Evolutionary conservation across 2,329 filamentous ascomycete genomes (phyloP).

Genomic region (Aureobasidium sp.): DNA sequence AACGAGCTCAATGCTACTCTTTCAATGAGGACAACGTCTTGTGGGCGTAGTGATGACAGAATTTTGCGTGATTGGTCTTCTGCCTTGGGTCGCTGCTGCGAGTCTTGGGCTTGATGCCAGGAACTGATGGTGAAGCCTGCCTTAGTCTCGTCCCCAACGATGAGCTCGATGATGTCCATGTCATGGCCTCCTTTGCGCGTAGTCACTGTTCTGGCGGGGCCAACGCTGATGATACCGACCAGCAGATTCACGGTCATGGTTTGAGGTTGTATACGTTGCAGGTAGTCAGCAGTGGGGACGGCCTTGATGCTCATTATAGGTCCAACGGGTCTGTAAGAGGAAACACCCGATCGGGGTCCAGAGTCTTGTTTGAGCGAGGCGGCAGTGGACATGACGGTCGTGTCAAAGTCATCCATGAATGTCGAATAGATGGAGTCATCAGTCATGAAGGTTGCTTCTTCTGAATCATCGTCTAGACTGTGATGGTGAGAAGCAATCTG

Average conservation of each 20-base stretch:
- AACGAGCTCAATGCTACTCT: constrained; percentile 74
- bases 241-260: constrained; percentile 76
- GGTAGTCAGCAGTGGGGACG: constrained; percentile 58
- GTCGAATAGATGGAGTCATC: constrained; percentile 26
- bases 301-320: constrained; percentile 56
- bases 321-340: constrained; percentile 21
- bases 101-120: constrained; percentile 53
- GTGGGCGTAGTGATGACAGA: constrained; percentile 47
- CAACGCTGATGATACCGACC: constrained; percentile 66
- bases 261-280: constrained; percentile 62
- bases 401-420: constrained; percentile 19
- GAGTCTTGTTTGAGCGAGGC: constrained; percentile 17
- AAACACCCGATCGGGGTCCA: constrained; percentile 4
- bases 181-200: constrained; percentile 47
- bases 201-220: constrained; percentile 56
- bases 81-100: constrained; percentile 16
- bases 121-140: constrained; percentile 75
- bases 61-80: constrained; percentile 27
- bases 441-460: constrained; percentile 28
- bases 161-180: constrained; percentile 62
- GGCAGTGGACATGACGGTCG: neutral
- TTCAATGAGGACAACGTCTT: constrained; percentile 70
- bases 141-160: constrained; percentile 78
- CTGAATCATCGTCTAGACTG: neutral
- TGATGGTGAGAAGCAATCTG: constrained; percentile 35